Evolutionary conservation across 2,329 filamentous ascomycete genomes (phyloP).

Genomic region (Alternaria conjuncta): DNA sequence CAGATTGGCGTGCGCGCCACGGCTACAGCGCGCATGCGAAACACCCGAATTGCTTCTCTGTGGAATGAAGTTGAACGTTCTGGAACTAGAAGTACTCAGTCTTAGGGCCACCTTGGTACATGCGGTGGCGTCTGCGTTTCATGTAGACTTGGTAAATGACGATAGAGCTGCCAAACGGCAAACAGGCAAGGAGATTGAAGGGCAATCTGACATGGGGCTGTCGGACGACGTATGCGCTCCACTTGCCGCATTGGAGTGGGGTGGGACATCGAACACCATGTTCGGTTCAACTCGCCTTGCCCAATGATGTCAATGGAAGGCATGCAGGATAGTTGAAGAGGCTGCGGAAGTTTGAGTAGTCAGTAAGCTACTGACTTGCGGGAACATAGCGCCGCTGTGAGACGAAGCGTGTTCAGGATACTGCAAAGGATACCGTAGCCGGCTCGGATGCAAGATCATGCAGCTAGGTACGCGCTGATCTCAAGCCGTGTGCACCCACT

Average conservation of each 20-base stretch:
- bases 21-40: neutral
- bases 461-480: slow-evolving; percentile 2
- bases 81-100: neutral
- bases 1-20: neutral
- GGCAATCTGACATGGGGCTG: neutral
- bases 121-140: neutral
- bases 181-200: neutral
- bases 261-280: neutral
- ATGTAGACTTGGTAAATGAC: neutral
- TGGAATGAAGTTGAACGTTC: neutral
- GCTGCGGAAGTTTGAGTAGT: neutral
- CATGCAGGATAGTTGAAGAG: neutral
- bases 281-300: neutral
- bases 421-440: neutral
- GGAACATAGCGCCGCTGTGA: neutral
- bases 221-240: slow-evolving; percentile 1
- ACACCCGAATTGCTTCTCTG: neutral
- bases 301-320: neutral
- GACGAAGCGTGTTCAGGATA: neutral
- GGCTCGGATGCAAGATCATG: slow-evolving; percentile 16
- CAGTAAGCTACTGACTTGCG: neutral
- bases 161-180: neutral
- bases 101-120: neutral
- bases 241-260: slow-evolving; percentile 5
- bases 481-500: neutral